Evolutionary conservation across 2,329 filamentous ascomycete species (phyloP), one percentile per base, ranked within the genome.

Genomic region (Exophiala sideris): DNA sequence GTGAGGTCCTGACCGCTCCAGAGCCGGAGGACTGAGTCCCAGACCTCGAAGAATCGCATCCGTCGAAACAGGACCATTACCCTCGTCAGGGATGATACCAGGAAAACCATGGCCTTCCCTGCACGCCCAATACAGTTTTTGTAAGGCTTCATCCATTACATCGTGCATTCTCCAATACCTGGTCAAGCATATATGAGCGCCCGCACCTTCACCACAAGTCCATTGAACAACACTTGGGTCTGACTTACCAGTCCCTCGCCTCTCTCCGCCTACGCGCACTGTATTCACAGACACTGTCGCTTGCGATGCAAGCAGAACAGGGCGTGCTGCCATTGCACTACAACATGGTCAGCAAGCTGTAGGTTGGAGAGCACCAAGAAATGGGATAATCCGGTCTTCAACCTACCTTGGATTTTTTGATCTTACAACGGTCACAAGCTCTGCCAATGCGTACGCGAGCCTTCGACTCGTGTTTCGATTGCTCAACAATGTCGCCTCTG

Each of bases 161-260:
- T 59, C 57, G 41, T 54, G 57, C 54, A 56, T 59, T 10, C 45
- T 48, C 54, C 47, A 54, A 34, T 59, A 59, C 57, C 57, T 59
- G 35, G n/a, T 34, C 11, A 11, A 29, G 11, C 9, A 36, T 21
- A 39, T 12, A 35, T 45, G 40, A 45, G 33, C 20, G n/a, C 11
- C 33, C 14, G 34, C 14, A 18, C 5, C 24, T 29, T 29, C 24
- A 29, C 4, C 1, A 16, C 39, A 18, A 7, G 20, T n/a, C 21
- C 18, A 18, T 12, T n/a, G 14, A n/a, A 2, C 14, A 33, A 11
- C 32, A 12, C 7, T 20, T 24, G 14, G 36, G 33, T 6, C 16
- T 12, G 10, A 59, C 54, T 48, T 46, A 59, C 57, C 57, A 59
- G 34, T 59, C 57, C 48, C 57, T 53, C 14, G 54, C 57, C 39